phyloP scores from a whole-genome alignment of 441 rosid genomes.

The Pelargonium australe region DNA sequence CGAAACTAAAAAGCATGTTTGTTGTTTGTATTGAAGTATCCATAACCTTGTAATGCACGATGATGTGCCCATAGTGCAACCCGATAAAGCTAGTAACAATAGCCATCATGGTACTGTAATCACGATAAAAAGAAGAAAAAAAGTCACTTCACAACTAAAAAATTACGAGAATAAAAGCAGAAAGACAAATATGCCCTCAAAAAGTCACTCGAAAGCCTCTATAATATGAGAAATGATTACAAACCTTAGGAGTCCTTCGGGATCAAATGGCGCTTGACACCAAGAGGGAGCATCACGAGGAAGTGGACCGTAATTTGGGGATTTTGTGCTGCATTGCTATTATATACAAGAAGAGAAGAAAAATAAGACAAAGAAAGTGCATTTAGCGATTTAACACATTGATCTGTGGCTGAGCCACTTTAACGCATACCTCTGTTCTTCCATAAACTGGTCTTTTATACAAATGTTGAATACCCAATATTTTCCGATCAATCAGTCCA shows the following conservation, averaged over 20 bases:
- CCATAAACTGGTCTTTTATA: slow-evolving; percentile 59
- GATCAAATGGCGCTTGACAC: slow-evolving; percentile 94
- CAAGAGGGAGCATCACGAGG: slow-evolving; percentile 77
- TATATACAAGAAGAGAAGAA: neutral
- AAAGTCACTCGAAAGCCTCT: no score
- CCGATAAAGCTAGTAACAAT: slow-evolving; percentile 62
- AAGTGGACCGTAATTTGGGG: slow-evolving; percentile 58
- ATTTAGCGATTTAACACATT: no score
- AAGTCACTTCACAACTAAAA: no score
- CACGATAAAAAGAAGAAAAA: neutral
- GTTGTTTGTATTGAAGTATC: slow-evolving; percentile 12
- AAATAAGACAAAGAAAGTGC: no score
- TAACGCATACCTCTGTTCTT: slow-evolving; percentile 47
- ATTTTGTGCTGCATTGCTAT: slow-evolving; percentile 68
- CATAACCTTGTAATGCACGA: slow-evolving; percentile 75
- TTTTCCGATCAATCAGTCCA: slow-evolving; percentile 65
- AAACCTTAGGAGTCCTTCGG: slow-evolving; percentile 82
- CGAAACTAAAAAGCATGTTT: neutral
- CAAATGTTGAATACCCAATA: slow-evolving; percentile 57
- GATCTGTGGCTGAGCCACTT: no score
- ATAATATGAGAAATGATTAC: no score
- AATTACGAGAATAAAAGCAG: no score
- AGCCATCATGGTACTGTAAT: slow-evolving; percentile 68
- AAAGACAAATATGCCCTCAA: no score
- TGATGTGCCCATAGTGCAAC: slow-evolving; percentile 68